Base-by-base conservation (phyloP, 2,329 filamentous ascomycete species). In the Epichloe baconii region DNA sequence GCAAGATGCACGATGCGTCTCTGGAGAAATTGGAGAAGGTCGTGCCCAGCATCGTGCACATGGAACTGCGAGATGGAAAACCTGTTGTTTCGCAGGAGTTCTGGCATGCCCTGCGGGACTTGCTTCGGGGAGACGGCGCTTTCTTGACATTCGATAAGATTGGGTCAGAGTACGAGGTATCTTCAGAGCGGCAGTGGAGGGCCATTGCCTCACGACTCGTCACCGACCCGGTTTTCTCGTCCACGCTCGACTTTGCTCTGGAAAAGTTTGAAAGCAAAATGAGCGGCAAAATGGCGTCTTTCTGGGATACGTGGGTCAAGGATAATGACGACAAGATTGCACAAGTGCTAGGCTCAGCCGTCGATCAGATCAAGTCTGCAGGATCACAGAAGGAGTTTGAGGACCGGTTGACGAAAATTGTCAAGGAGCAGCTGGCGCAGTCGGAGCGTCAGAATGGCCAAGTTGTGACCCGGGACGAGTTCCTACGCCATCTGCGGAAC, bases 101-200 rank as follows among this genome's bases (percentile, higher is more conserved):
- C 53, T 88, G 80, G 88, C 71, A 78, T 51, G 83, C 82, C 0
- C 62, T 88, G 8, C 70, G 72, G 23, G 74, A 76, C 49, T 71
- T 75, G 52, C 74, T 85, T 46, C 67, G 67, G 19, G 19, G 68
- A 1, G 76, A 78, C 43, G 67, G 67, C 2, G 65, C 67, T 34
- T 69, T 80, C 40, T 61, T 79, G 38, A 73, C 67, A 3, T 57
- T 78, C 3, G 68, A 76, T 37, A 67, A 68, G 34, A 62, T 65
- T 3, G 61, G 64, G 2, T 59, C 69, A 15, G 63, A 62, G n/a
- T 67, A 65, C 19, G 60, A 68, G 14, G 57, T 69, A 17, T 66
- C 73, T 3, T 71, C 72, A 0, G 69, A 77, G 10, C 56, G 67
- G 31, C 70, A 76, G 41, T 78, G 73, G 75, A 61, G 64, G 17